Base-by-base conservation (phyloP, 495 filamentous ascomycete species). In the Extremus antarcticus region DNA sequence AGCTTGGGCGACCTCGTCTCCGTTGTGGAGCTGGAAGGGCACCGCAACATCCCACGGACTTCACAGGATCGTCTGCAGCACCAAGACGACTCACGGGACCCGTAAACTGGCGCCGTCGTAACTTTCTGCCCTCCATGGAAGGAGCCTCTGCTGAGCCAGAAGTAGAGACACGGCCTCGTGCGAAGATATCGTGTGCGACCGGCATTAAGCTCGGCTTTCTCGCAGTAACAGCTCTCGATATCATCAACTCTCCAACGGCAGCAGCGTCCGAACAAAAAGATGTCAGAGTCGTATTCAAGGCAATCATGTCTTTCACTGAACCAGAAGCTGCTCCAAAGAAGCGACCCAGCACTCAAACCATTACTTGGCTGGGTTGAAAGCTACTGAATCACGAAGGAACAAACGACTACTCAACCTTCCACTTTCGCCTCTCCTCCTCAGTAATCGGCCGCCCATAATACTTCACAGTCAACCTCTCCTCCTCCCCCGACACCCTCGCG, bases 161-260 rank as follows among this genome's bases (percentile, higher is more conserved):
- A 16, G 8, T 2, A 1, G 49, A 41, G 19, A 40, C 19, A 17
- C 10, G 25, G 10, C 41, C 52, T 11, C 11, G 2, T 35, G 57
- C 57, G n/a, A 59, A 59, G 52, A 29, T 59, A 1, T 51, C 25
- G 3, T 59, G 57, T 47, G 52, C 56, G 17, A 32, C 57, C 1
- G 57, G 57, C 19, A 60, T 60, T 20, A 56, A 53, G 9, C 41
- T 60, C 1, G 57, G 47, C 19, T 60, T 60, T 25, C 49, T 60
- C 22, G 57, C 57, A 17, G 57, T 52, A 24, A 60, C 53, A 19
- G 47, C 48, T 9, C 53, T 55, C 57, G 1, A 19, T 60, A 11
- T 35, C 56, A 15, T 11, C 47, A 2, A 4, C 41, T 8, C 20
- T 2, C 3, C 29, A 54, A 8, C 15, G n/a, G n/a, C 2, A 21